Base-by-base conservation (phyloP, 441 rosid species). In the Populus hybrid region DNA sequence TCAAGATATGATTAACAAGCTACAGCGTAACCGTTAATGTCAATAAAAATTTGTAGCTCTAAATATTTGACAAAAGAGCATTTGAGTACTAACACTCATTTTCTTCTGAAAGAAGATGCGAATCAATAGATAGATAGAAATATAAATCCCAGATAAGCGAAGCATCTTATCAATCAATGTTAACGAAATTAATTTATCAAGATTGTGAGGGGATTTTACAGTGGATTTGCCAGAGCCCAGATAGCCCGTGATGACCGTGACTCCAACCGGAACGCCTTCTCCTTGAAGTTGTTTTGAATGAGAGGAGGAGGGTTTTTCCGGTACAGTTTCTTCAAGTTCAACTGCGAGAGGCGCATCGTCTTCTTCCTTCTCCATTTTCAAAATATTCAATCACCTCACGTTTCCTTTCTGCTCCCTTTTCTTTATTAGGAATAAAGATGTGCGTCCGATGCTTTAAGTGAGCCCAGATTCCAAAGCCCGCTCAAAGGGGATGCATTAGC, bases 201-300 rank as follows among this genome's bases (percentile, higher is more conserved):
- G 24, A 24, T 66, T 3, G 32, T 35, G 24, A 18, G 30, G 64
- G 34, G 21, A 68, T 14, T 78, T 87, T 87, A 95, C 98, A 18
- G 98, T 95, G 87, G 99, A 95, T 83, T 95, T 95, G 46, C 99
- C 99, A 63, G 98, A 90, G 67, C 99, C 99, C 74, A 95, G 95
- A 83, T 93, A 93, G 76, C 99, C 99, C 0, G 99, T 94, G 87
- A 95, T 87, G 78, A 95, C 90, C 66, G 95, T 91, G 40, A 95
- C 95, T 16, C 99, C 98, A 21, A 94, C 97, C 0, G 95, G 70
- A 73, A 81, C 77, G 64, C 74, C 82, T 11, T 80, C 90, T 50
- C 50, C 69, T 69, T 78, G 74, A 35, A 64, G 79, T 70, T 20
- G 78, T 16, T 61, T 74, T n/a, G 77, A 63, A 59, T 36, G 64